A percentile compares a stretch with the other conserved stretches of the same genome.
Conservation (phyloP, 768 basidiomycete genomes). For the Termitomyces sp. region DNA sequence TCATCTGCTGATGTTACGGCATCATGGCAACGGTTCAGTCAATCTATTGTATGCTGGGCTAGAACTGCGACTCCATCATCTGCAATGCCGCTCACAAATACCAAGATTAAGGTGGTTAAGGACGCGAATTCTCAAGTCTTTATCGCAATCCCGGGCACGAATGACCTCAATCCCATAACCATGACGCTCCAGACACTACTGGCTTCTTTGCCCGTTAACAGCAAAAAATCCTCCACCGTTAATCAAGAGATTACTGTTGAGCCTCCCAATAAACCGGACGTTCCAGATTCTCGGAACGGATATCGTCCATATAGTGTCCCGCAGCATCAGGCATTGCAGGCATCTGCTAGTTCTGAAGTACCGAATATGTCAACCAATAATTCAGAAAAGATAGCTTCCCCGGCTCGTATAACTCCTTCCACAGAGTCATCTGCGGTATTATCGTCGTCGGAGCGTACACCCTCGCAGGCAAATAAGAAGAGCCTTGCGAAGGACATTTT, state of each 20-base stretch:
- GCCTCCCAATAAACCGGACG: background rate
- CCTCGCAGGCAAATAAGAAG: conserved; percentile 40
- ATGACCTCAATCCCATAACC: background rate
- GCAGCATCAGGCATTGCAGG: background rate
- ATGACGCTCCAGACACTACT: background rate
- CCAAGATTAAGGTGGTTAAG: conserved; percentile 1
- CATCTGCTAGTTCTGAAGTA: background rate
- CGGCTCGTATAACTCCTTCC: background rate
- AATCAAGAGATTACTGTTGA: background rate
- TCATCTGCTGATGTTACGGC: background rate
- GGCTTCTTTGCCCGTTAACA: background rate
- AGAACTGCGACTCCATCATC: background rate
- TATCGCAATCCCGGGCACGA: background rate
- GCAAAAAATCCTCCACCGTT: background rate
- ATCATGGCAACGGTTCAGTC: background rate
- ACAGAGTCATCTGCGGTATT: background rate
- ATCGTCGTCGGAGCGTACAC: conserved; percentile 18
- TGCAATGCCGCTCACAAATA: background rate
- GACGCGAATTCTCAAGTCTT: background rate
- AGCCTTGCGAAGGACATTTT: conserved; percentile 54
- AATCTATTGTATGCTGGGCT: background rate
- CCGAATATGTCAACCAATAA: background rate
- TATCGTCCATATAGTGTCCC: conserved; percentile 7
- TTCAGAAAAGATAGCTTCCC: background rate
- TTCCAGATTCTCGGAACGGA: background rate